Percentiles rank a stretch among this genome's conserved stretches.
Evolutionary conservation across 352 stramenopile species (phyloP).

Genomic region (Globisporangium sylvaticum): DNA sequence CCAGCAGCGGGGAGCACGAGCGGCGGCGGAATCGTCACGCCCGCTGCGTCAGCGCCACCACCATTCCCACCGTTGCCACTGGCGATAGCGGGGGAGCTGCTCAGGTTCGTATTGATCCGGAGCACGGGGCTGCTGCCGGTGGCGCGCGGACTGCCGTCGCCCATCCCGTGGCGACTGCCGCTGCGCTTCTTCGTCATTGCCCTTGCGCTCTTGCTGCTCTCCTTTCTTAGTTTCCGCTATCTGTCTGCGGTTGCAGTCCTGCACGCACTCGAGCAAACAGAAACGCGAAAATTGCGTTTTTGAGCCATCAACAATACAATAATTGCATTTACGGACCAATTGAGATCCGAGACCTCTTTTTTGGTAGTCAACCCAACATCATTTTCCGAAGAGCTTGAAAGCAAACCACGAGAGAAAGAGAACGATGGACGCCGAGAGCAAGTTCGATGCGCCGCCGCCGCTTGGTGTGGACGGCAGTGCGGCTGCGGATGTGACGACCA

Average conservation of each 20-base stretch:
- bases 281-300: not conserved
- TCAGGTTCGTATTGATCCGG: conserved; percentile 17
- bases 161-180: conserved; percentile 5
- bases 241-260: not conserved
- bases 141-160: not conserved
- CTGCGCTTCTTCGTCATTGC: conserved; percentile 21
- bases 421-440: conserved; percentile 15
- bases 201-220: not conserved
- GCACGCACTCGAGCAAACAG: not conserved
- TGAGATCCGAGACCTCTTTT: not conserved
- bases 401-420: not conserved
- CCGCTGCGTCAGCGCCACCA: not conserved
- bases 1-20: conserved; percentile 6
- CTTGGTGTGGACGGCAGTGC: conserved; percentile 3
- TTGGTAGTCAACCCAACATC: conserved; percentile 11
- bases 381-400: conserved; percentile 1
- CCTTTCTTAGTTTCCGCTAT: not conserved
- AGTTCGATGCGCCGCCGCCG: conserved; percentile 8
- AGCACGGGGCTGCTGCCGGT: conserved; percentile 2
- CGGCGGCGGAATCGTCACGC: not conserved
- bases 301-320: not conserved
- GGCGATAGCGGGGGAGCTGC: not conserved
- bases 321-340: not conserved
- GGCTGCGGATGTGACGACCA: not conserved
- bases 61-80: not conserved